These are phyloP conservation scores for Corylus avellana DNA, from an alignment of 306 rosid species.

Conservation along the genomic window DNA sequence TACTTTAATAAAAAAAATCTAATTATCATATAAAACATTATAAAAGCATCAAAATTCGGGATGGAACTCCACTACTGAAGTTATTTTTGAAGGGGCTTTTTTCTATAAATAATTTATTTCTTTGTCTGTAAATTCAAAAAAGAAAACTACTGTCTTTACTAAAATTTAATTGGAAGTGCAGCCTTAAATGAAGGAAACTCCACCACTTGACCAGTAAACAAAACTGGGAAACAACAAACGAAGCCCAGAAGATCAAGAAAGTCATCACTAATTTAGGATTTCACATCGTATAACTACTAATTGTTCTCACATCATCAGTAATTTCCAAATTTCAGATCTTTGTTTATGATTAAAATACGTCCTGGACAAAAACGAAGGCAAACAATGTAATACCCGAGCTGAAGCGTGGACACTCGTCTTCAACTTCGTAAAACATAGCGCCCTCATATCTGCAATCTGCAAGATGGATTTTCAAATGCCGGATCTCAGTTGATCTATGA, in stretches of 20 bases:
- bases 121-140: background rate
- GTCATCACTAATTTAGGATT: too few relatives aligned
- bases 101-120: background rate
- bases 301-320: too few relatives aligned
- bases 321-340: background rate
- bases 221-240: too few relatives aligned
- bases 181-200: too few relatives aligned
- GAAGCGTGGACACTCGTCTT: constrained; percentile 23
- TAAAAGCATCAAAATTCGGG: background rate
- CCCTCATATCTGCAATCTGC: constrained; percentile 22
- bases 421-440: constrained; percentile 12
- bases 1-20: too few relatives aligned
- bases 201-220: too few relatives aligned
- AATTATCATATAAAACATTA: background rate
- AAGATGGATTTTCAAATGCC: constrained; percentile 18
- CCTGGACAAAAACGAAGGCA: constrained; percentile 19
- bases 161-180: background rate
- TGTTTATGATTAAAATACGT: constrained; percentile 14
- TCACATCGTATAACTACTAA: too few relatives aligned
- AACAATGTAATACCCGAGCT: constrained; percentile 15
- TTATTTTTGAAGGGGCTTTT: background rate
- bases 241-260: too few relatives aligned
- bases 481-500: background rate
- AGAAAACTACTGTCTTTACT: background rate
- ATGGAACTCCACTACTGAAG: background rate